Evolutionary conservation across 495 filamentous ascomycete genomes (phyloP).

Genomic region (Astrothelium subdiscretum): DNA sequence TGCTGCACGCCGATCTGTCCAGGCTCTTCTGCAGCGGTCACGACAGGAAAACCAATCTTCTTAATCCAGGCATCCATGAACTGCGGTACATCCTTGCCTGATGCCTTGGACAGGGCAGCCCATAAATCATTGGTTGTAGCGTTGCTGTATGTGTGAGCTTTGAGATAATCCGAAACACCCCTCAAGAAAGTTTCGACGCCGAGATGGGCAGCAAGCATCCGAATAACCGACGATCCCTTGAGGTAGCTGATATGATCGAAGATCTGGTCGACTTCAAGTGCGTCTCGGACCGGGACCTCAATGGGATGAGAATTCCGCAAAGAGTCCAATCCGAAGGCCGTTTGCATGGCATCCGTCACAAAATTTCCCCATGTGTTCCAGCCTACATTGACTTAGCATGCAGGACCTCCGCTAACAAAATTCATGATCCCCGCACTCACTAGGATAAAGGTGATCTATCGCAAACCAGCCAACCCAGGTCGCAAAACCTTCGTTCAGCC

Average conservation of each 20-base stretch:
- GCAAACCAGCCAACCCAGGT: conserved; percentile 98
- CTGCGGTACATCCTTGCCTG: conserved; percentile 70
- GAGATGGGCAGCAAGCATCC: conserved; percentile 84
- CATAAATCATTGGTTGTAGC: conserved; percentile 89
- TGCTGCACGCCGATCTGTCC: conserved; percentile 74
- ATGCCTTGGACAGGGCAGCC: conserved; percentile 78
- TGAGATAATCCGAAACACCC: conserved; percentile 80
- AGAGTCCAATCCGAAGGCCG: conserved; percentile 77
- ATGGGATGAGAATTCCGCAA: conserved; percentile 89
- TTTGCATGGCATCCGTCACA: conserved; percentile 83
- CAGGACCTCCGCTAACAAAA: background rate
- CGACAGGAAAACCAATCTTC: conserved; percentile 83
- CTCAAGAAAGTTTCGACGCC: conserved; percentile 75
- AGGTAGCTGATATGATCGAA: conserved; percentile 93
- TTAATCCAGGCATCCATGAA: conserved; percentile 94
- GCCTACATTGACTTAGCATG: conserved; percentile 34
- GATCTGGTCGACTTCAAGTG: conserved; percentile 89
- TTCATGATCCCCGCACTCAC: conserved; percentile 26
- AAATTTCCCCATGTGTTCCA: conserved; percentile 96
- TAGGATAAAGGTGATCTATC: conserved; percentile 77
- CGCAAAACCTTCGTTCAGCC: conserved; percentile 89
- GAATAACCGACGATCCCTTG: conserved; percentile 89
- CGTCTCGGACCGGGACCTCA: conserved; percentile 81
- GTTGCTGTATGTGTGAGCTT: conserved; percentile 77
- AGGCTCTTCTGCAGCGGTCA: conserved; percentile 73